Percentiles rank a stretch among this genome's conserved stretches.
phyloP scores from a whole-genome alignment of 2,329 filamentous ascomycete genomes.

The Venturia pyrina region DNA sequence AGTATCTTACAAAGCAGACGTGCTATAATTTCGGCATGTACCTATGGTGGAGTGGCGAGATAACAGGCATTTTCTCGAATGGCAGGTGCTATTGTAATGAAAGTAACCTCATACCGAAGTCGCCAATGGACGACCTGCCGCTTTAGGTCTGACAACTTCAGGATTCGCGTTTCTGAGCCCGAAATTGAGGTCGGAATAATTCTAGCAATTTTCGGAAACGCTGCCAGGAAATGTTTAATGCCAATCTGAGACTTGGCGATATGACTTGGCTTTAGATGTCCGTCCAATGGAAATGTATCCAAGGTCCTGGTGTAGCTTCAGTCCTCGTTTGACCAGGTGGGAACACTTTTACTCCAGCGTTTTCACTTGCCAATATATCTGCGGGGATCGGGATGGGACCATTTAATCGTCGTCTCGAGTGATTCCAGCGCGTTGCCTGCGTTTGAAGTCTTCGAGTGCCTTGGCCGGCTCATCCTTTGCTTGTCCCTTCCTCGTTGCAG shows the following conservation, averaged over 20 bases:
- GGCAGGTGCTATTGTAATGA: background rate
- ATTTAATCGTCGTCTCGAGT: conserved; percentile 2
- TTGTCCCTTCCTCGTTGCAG: background rate
- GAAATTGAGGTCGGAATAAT: no score
- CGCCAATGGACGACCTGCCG: no score
- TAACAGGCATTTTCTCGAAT: no score
- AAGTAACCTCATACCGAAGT: background rate
- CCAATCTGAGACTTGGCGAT: background rate
- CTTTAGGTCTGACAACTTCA: background rate
- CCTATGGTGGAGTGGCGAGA: background rate
- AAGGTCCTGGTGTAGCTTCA: background rate
- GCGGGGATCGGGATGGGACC: background rate
- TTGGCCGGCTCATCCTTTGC: conserved; percentile 3
- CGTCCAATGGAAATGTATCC: background rate
- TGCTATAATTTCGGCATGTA: background rate
- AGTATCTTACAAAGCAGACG: background rate
- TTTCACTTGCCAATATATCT: background rate
- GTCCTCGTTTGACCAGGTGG: background rate
- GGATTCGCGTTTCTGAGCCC: background rate
- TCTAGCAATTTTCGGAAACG: background rate
- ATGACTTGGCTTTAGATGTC: background rate
- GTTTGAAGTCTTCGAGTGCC: conserved; percentile 5
- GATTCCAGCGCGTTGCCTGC: background rate
- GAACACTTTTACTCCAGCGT: background rate
- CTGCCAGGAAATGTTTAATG: background rate